Base-by-base conservation (phyloP, 2,329 filamentous ascomycete genomes). In the Phoma herbarum region DNA sequence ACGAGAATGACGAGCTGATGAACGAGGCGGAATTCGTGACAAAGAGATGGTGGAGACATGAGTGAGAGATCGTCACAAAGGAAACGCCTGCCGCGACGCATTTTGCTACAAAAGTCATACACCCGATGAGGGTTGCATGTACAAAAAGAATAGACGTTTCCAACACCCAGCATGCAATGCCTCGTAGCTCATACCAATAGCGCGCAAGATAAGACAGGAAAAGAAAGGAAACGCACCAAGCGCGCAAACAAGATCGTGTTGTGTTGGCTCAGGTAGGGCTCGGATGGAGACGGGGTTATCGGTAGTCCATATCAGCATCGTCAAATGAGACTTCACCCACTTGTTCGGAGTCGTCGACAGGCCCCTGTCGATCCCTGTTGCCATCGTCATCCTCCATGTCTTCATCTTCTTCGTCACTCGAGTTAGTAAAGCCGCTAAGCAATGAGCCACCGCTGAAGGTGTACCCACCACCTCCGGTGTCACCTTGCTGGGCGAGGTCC, bases 331-430 rank as follows among this genome's bases (percentile, higher is more conserved):
- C 79, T 82, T 84, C 82, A 87, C 86, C 85, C 82, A 89, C 86
- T 85, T 87, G 86, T 79, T 89, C 86, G 74, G 83, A 80, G 72
- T 85, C 83, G 67, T 77, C 78, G 69, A 83, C 81, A 64, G 79
- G 73, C 60, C 78, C 77, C 60, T 75, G 75, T 66, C 77, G 72
- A 68, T 78, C 74, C 73, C 76, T 86, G 61, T 92, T 90, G 67
- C 92, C 90, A 65, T 94, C 89, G 65, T 90, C 90, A 57, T 92
- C 91, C 60, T 96, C 92, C 79, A 92, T 90, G 63, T 97, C 94
- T 69, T 97, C 94, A 64, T 98, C 95, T 66, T 98, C 95, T 77
- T 97, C 94, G 68, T 97, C 93, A 71, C 93, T 97, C 47, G 91
- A 95, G 79, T 93, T 96, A 73, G 92, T 93, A 78, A 98, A 98